Evolutionary conservation across 1,284 basidiomycete genomes (phyloP).

Genomic region (Ceratobasidium sp.): DNA sequence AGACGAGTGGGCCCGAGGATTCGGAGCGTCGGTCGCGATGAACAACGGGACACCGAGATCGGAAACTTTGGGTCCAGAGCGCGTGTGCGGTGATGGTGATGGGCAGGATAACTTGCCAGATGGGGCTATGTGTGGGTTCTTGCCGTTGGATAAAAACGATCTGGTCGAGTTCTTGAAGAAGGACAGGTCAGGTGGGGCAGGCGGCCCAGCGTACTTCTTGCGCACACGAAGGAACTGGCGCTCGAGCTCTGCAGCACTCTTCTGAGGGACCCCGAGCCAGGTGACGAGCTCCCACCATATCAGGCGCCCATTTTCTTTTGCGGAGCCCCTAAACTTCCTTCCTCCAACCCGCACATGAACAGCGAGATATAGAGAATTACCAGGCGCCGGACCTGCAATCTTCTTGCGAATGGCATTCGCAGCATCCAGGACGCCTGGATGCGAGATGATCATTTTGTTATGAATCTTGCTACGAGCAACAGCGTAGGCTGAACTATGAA

Average conservation of each 20-base stretch:
- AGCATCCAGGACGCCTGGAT: constrained; percentile 56
- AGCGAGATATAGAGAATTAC: constrained; percentile 59
- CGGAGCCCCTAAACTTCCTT: constrained; percentile 61
- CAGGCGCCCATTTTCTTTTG: constrained; percentile 55
- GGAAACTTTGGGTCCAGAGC: constrained; percentile 44
- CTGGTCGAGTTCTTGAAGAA: constrained; percentile 44
- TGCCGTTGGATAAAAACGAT: constrained; percentile 46
- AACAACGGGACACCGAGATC: constrained; percentile 68
- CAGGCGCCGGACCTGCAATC: constrained; percentile 55
- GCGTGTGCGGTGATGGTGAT: constrained; percentile 46
- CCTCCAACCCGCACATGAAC: constrained; percentile 73
- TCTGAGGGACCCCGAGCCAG: constrained; percentile 51
- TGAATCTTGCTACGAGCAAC: constrained; percentile 58
- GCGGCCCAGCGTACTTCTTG: constrained; percentile 46
- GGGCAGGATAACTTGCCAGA: constrained; percentile 5
- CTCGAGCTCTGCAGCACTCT: constrained; percentile 54
- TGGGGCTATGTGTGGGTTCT: constrained; percentile 43
- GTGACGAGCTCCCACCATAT: constrained; percentile 66
- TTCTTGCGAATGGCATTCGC: constrained; percentile 55
- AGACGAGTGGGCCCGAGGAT: constrained; percentile 54
- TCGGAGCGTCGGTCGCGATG: constrained; percentile 68
- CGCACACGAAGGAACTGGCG: constrained; percentile 54
- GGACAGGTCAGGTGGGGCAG: constrained; percentile 44
- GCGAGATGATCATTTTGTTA: constrained; percentile 61
- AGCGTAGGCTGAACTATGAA: constrained; percentile 55